These are phyloP conservation scores for Thielaviopsis ethacetica DNA, from an alignment of 2,329 filamentous ascomycete species.

Conservation along the genomic window DNA sequence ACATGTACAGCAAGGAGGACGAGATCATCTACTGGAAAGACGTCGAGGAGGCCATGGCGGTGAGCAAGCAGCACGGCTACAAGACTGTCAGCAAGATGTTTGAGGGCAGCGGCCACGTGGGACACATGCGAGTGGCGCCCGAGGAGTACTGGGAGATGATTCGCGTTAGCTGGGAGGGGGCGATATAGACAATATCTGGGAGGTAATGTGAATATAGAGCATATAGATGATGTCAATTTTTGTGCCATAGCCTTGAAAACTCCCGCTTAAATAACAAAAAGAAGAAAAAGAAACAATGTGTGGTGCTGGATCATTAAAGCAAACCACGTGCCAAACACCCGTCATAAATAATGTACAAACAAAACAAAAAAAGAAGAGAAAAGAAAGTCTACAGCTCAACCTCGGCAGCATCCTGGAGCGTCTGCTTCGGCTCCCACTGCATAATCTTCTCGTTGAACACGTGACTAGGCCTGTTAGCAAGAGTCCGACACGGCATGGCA, in stretches of 20 bases:
- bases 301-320: not conserved
- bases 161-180: conserved; percentile 5
- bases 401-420: not conserved
- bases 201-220: not conserved
- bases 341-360: not conserved
- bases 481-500: no score
- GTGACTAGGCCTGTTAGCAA: conserved; percentile 20
- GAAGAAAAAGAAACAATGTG: not conserved
- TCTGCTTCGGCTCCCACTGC: conserved; percentile 17
- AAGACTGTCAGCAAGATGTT: conserved; percentile 34
- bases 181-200: not conserved
- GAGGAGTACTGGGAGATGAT: conserved; percentile 36
- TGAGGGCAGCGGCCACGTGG: conserved; percentile 41
- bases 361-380: not conserved
- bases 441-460: conserved; percentile 24
- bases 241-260: no score
- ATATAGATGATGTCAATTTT: not conserved
- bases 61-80: conserved; percentile 32
- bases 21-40: conserved; percentile 38
- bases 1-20: conserved; percentile 42
- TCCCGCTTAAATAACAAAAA: not conserved
- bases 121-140: conserved; percentile 40
- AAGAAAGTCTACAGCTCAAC: conserved; percentile 1
- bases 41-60: conserved; percentile 35
- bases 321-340: not conserved